Evolutionary conservation across 75 land plant genomes (phyloP).

Genomic region (Pinus taeda): DNA sequence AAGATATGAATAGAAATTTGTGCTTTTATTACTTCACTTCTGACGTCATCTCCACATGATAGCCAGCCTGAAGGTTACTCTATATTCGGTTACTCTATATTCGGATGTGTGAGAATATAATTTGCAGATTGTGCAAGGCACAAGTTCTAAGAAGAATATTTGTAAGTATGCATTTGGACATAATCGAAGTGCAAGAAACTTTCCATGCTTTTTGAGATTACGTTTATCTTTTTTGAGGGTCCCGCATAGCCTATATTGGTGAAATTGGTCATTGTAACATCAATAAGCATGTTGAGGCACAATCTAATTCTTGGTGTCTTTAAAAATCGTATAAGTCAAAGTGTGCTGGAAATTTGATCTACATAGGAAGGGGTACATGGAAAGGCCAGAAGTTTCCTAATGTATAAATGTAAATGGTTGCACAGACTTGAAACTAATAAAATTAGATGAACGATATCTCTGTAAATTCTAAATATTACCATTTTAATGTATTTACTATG

Average conservation of each 20-base stretch:
- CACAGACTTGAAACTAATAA: background rate
- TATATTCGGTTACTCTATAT: no score
- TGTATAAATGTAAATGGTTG: background rate
- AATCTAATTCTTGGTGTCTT: background rate
- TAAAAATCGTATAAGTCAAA: background rate
- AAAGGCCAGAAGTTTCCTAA: background rate
- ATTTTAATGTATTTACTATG: background rate
- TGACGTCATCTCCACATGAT: no score
- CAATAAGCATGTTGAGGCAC: background rate
- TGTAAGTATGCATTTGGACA: background rate
- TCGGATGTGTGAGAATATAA: no score
- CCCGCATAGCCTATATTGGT: background rate
- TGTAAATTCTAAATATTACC: background rate
- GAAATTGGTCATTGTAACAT: background rate
- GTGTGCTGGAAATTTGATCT: background rate
- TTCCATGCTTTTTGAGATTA: background rate
- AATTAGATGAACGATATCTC: background rate
- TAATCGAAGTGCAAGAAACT: background rate
- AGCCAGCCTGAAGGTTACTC: no score
- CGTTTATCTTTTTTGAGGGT: background rate
- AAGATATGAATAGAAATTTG: conserved; percentile 1
- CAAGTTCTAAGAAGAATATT: background rate
- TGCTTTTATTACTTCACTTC: background rate
- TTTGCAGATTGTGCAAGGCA: background rate
- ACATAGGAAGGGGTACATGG: background rate